Percentiles rank a stretch among this genome's conserved stretches.
Conservation (phyloP, 2,329 filamentous ascomycete species). For the Fusarium cyanostomum region DNA sequence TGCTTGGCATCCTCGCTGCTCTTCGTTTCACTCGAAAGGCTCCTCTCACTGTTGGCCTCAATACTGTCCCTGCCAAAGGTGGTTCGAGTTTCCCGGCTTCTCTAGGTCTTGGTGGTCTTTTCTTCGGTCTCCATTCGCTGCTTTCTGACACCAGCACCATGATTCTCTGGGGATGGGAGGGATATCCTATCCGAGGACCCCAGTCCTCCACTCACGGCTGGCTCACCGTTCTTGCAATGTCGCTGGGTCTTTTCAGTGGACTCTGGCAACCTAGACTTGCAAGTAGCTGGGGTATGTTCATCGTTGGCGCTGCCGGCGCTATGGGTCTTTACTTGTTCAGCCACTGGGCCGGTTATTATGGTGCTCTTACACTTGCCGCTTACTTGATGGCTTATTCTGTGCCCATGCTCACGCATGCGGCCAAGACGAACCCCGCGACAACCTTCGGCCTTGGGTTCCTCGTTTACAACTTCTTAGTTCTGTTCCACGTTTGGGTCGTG, state of each 20-base stretch:
- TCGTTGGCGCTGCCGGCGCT: slow-evolving; percentile 80
- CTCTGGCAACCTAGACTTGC: slow-evolving; percentile 75
- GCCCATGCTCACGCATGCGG: slow-evolving; percentile 77
- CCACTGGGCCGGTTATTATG: slow-evolving; percentile 92
- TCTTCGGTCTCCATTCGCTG: slow-evolving; percentile 91
- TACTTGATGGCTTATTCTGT: slow-evolving; percentile 86
- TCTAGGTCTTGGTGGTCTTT: slow-evolving; percentile 80
- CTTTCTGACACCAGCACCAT: slow-evolving; percentile 98
- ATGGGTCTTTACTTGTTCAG: slow-evolving; percentile 77
- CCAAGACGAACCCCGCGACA: slow-evolving; percentile 77
- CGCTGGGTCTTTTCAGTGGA: slow-evolving; percentile 79
- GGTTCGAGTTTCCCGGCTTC: slow-evolving; percentile 77
- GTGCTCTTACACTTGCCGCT: slow-evolving; percentile 76
- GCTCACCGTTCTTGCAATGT: slow-evolving; percentile 88
- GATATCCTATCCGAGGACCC: slow-evolving; percentile 89
- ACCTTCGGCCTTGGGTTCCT: slow-evolving; percentile 92
- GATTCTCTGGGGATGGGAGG: slow-evolving; percentile 98
- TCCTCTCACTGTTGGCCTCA: slow-evolving; percentile 56
- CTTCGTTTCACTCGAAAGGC: slow-evolving; percentile 77
- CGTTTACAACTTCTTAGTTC: slow-evolving; percentile 89
- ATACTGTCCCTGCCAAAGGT: slow-evolving; percentile 53
- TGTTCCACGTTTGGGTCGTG: slow-evolving; percentile 99
- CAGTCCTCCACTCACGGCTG: slow-evolving; percentile 90
- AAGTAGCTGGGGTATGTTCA: slow-evolving; percentile 82
- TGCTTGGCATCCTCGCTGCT: slow-evolving; percentile 78